Conservation (phyloP, 805 yeast species). For the Nakazawaea ishiwadae region DNA sequence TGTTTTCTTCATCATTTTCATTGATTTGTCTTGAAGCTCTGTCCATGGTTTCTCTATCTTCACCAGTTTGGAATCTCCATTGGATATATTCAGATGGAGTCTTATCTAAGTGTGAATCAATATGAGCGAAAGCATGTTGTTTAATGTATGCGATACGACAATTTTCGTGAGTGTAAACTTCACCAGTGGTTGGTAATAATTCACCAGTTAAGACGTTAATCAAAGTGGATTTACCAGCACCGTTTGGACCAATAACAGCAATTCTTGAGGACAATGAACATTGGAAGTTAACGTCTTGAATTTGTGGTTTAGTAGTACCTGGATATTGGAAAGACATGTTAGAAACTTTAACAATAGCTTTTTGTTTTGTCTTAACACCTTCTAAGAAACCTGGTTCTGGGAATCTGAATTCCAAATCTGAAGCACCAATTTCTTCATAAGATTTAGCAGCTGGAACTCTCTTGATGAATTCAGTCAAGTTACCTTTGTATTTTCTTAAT, state of each 20-base stretch:
- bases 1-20: conserved; percentile 94
- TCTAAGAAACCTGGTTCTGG: conserved; percentile 99
- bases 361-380: conserved; percentile 99
- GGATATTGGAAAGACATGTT: conserved; percentile 99
- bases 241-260: conserved; percentile 99
- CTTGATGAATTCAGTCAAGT: conserved; percentile 97
- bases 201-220: conserved; percentile 99
- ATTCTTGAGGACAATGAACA: conserved; percentile 98
- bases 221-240: conserved; percentile 99
- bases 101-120: conserved; percentile 97
- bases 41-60: conserved; percentile 99
- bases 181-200: conserved; percentile 96
- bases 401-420: conserved; percentile 94
- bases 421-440: conserved; percentile 97
- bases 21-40: conserved; percentile 98
- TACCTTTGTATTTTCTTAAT: conserved; percentile 99
- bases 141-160: conserved; percentile 99
- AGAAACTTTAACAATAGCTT: conserved; percentile 97
- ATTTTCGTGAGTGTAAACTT: conserved; percentile 99
- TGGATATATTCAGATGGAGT: conserved; percentile 99
- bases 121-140: conserved; percentile 99
- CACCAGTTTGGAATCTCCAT: conserved; percentile 99
- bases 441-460: conserved; percentile 98
- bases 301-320: conserved; percentile 97
- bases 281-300: conserved; percentile 90